Base-by-base conservation (phyloP, 306 rosid genomes). In the Lagenaria siceraria region DNA sequence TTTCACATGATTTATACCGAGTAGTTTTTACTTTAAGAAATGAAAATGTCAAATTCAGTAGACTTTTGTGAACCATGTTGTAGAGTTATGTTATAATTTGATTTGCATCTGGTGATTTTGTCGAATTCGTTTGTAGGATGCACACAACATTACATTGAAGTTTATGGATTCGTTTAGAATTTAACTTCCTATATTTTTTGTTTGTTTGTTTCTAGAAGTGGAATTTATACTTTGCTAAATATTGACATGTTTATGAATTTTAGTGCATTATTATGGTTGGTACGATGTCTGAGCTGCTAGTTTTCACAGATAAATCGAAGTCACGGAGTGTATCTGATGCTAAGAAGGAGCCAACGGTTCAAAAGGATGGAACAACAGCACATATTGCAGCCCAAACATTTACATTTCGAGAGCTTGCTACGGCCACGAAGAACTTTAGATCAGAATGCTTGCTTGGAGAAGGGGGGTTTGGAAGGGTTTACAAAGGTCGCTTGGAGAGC, bases 361-460 rank as follows among this genome's bases (percentile, higher is more conserved):
- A 92, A n/a, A 92, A 92, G 81, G 98, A 92, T 80, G 99, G 91
- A 29, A 78, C 96, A 51, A 89, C 98, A 0, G 88, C 97, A 58
- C 87, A 89, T 79, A 96, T 96, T 87, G 99, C 99, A 69, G 99
- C 98, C 60, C 99, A 96, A 81, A 96, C 98, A 71, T 96, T 96
- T 85, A 90, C 98, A 31, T 96, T 96, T 82, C 89, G 97, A 59
- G 99, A 96, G 86, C 98, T 96, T 48, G 99, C 98, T 53, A 89
- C 96, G 55, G 99, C 99, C 40, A 96, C 99, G 24, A 90, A 84
- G 87, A 92, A 96, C 80, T 96, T 96, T 74, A 86, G 87, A 86
- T 90, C 88, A 36, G 99, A 96, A 84, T 86, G 88, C 82, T 87
- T 96, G 59, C 62, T 96, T 68, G 99, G 99, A 0, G 99, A 92